phyloP scores from a whole-genome alignment of 768 basidiomycete species.

The Panellus pusillus region DNA sequence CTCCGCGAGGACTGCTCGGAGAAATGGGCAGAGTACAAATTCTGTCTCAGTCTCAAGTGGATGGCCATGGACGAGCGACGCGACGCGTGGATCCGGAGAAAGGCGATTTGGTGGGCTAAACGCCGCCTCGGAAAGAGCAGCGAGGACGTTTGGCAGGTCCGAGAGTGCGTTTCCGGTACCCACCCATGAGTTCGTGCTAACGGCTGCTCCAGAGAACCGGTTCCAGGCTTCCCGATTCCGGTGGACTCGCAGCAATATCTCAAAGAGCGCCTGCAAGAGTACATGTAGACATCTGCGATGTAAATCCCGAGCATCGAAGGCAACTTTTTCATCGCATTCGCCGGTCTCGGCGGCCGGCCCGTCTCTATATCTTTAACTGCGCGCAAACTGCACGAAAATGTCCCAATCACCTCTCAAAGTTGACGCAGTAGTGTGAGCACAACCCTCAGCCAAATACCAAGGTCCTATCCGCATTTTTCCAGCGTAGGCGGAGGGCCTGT shows the following conservation, averaged over 20 bases:
- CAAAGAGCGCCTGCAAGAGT: constrained; percentile 14
- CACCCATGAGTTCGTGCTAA: neutral
- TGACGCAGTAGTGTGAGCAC: constrained; percentile 17
- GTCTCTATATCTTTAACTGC: too few species aligned
- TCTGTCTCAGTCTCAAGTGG: constrained; percentile 83
- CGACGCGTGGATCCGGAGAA: constrained; percentile 79
- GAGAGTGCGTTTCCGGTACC: constrained; percentile 56
- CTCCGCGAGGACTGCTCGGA: constrained; percentile 65
- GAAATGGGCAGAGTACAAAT: constrained; percentile 93
- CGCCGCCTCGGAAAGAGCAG: constrained; percentile 77
- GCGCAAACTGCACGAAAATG: neutral
- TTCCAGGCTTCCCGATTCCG: constrained; percentile 48
- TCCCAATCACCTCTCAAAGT: neutral
- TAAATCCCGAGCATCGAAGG: too few species aligned
- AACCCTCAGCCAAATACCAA: too few species aligned
- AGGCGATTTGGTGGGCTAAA: constrained; percentile 95
- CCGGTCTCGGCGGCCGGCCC: too few species aligned
- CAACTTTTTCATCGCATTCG: too few species aligned
- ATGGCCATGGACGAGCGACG: constrained; percentile 75
- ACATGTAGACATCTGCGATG: constrained; percentile 8
- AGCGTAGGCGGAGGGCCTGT: constrained; percentile 24
- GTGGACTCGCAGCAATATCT: constrained; percentile 24
- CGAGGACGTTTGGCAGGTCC: constrained; percentile 92
- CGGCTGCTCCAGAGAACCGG: constrained; percentile 41
- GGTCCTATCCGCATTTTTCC: too few species aligned